Evolutionary conservation across 2,329 filamentous ascomycete genomes (phyloP), one percentile per base, ranked within the genome.

Genomic region (Paraphaeosphaeria sporulosa): DNA sequence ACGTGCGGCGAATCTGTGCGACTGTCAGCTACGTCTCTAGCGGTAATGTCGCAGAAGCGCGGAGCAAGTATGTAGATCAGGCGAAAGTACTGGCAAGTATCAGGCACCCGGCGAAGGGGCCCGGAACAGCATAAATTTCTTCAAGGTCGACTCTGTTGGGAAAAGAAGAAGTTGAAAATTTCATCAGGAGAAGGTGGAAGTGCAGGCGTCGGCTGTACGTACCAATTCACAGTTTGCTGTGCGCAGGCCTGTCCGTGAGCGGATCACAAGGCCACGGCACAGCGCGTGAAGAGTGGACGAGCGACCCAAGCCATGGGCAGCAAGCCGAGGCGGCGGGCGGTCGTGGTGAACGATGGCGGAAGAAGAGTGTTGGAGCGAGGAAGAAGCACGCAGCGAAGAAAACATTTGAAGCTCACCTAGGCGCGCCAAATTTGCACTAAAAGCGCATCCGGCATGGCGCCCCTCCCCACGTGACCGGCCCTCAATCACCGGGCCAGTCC

Each of bases 51-150:
- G 27, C 12, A 54, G 43, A 51, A 44, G 30, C 21, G 13, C 30
- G 30, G 57, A 47, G 59, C 25, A 32, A 36, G 54, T 42, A 49
- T 50, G 63, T 67, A 68, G 68, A 81, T 93, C 90, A 93, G 90
- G 91, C 88, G 88, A 86, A 82, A 80, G 89, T 93, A 93, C 91
- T 94, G 91, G 91, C 91, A 91, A 93, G 91, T 93, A 93, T 90
- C 91, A 92, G 89, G 87, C 85, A 76, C 79, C 83, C 82, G 83
- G 85, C 81, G 82, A 83, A 78, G 80, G 81, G 81, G 75, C 83
- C 87, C 89, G 89, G 87, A 66, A 86, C 82, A 90, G 86, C 85
- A 84, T 82, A 82, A 76, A 68, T 83, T 89, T 92, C 89, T 87
- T 93, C 91, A 94, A 89, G 89, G 90, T 88, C 91, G 91, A 92